phyloP scores from a whole-genome alignment of 1,284 basidiomycete genomes.

The Leccinum ponderosum region DNA sequence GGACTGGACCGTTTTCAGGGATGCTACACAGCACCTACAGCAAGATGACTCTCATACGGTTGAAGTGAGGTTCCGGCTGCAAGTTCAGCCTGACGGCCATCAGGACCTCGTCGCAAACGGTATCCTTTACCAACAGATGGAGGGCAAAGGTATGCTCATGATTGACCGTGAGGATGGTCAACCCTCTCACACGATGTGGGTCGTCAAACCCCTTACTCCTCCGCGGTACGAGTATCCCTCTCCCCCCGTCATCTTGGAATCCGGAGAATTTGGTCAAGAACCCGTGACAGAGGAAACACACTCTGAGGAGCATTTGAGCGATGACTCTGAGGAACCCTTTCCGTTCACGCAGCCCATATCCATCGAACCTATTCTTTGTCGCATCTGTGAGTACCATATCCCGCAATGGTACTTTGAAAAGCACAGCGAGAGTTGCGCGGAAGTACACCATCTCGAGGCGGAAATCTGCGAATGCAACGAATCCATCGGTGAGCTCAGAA shows the following conservation, averaged over 20 bases:
- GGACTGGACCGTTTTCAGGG: conserved; percentile 87
- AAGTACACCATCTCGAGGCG: conserved; percentile 94
- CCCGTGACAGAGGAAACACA: conserved; percentile 36
- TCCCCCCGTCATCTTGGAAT: conserved; percentile 56
- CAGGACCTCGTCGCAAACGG: conserved; percentile 48
- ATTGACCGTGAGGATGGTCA: conserved; percentile 84
- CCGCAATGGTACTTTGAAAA: conserved; percentile 99
- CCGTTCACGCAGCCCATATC: conserved; percentile 77
- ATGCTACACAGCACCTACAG: conserved; percentile 84
- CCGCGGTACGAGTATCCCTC: conserved; percentile 65
- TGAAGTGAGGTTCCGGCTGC: conserved; percentile 88
- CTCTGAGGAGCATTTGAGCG: conserved; percentile 24
- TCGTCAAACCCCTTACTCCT: conserved; percentile 83
- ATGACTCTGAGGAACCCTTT: conserved; percentile 63
- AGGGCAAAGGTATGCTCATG: conserved; percentile 99
- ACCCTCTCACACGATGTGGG: conserved; percentile 99
- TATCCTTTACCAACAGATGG: conserved; percentile 84
- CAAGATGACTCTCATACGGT: conserved; percentile 95
- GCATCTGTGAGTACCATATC: conserved; percentile 96
- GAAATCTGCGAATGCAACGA: conserved; percentile 96
- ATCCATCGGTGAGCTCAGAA: conserved; percentile 82
- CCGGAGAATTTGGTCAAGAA: conserved; percentile 54
- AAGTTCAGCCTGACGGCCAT: conserved; percentile 64
- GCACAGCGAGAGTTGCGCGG: conserved; percentile 99
- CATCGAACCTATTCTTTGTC: conserved; percentile 89